These are phyloP conservation scores for Lipomyces yamadae DNA, from an alignment of 805 yeast species.

Conservation along the genomic window DNA sequence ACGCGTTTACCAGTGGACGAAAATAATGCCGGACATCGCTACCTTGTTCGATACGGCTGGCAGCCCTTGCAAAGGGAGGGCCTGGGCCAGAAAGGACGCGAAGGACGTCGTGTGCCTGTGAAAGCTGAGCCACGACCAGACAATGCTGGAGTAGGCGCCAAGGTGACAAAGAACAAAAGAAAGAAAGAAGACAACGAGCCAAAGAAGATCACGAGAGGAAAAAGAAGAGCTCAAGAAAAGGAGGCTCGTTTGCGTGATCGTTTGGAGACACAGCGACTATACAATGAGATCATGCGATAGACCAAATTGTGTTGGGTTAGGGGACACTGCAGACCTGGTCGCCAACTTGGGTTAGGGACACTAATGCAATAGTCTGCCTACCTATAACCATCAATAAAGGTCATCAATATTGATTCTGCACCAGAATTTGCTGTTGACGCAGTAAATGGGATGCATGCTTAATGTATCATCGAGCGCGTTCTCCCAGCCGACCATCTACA, in stretches of 20 bases:
- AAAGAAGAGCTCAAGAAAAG: slow-evolving; percentile 3
- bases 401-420: neutral
- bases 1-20: slow-evolving; percentile 27
- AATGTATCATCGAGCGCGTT: slow-evolving; percentile 32
- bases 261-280: slow-evolving; percentile 17
- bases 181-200: neutral
- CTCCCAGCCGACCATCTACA: slow-evolving; percentile 18
- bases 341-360: too few species aligned
- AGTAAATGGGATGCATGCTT: slow-evolving; percentile 8
- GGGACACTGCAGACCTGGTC: neutral
- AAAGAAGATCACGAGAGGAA: slow-evolving; percentile 9
- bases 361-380: too few species aligned
- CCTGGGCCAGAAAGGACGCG: slow-evolving; percentile 30
- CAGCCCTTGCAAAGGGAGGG: slow-evolving; percentile 31
- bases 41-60: slow-evolving; percentile 34
- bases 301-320: neutral
- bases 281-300: slow-evolving; percentile 17
- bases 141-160: slow-evolving; percentile 32
- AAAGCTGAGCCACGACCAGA: slow-evolving; percentile 21
- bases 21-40: slow-evolving; percentile 25
- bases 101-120: slow-evolving; percentile 32
- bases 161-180: slow-evolving; percentile 4
- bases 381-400: neutral
- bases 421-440: neutral
- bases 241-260: slow-evolving; percentile 13